phyloP scores from a whole-genome alignment of 345 rosid genomes.

The Aethionema arabicum region DNA sequence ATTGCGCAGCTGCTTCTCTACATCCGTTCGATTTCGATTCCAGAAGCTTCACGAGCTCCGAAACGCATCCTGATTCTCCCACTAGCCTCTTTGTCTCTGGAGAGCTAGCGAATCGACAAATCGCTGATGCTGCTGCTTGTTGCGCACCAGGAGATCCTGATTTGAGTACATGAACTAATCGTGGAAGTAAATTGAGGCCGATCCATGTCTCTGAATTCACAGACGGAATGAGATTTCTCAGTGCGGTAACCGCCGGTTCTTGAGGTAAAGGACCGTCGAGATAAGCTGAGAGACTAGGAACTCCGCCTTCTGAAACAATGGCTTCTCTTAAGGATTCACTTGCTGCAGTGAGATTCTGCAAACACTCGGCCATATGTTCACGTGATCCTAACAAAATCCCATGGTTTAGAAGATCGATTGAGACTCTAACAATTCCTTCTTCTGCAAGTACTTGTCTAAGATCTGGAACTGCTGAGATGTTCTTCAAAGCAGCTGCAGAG shows the following conservation, averaged over 20 bases:
- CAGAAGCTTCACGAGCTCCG: conserved; percentile 59
- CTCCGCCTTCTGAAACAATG: conserved; percentile 72
- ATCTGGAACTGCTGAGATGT: conserved; percentile 70
- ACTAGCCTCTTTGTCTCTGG: conserved; percentile 64
- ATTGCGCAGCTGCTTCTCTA: conserved; percentile 80
- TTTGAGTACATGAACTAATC: conserved; percentile 68
- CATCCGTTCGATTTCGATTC: conserved; percentile 69
- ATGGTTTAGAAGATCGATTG: conserved; percentile 62
- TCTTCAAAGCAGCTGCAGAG: conserved; percentile 80
- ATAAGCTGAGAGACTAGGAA: conserved; percentile 62
- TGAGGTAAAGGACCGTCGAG: conserved; percentile 84
- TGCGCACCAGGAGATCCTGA: conserved; percentile 82
- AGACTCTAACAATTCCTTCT: conserved; percentile 69
- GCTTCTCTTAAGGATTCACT: conserved; percentile 62
- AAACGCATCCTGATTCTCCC: conserved; percentile 83
- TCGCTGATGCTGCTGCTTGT: conserved; percentile 80
- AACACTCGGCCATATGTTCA: conserved; percentile 85
- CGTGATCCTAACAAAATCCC: conserved; percentile 76
- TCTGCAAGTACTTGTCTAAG: conserved; percentile 68
- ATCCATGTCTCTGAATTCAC: conserved; percentile 52
- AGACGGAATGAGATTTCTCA: conserved; percentile 66
- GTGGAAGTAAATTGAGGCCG: conserved; percentile 56
- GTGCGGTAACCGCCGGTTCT: conserved; percentile 75
- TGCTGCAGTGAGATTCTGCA: conserved; percentile 89
- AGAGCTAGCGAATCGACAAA: conserved; percentile 55